These are phyloP conservation scores for Fusarium sp. DNA, from an alignment of 2,329 filamentous ascomycete species.

Conservation along the genomic window DNA sequence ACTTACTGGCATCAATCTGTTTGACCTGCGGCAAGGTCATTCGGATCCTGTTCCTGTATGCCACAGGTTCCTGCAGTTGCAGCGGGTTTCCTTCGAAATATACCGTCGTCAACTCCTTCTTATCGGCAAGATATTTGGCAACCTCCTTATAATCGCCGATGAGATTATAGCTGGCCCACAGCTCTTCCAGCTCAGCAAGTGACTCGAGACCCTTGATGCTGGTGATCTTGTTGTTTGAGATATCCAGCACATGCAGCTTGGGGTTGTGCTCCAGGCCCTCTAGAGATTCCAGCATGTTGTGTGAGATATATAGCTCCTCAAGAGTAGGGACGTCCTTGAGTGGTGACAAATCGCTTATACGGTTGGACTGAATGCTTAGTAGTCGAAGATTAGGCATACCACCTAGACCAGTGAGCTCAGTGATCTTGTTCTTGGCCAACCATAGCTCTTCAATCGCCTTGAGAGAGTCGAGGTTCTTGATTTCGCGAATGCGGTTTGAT, in stretches of 20 bases:
- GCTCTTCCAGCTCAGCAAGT: conserved; percentile 79
- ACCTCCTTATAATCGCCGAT: conserved; percentile 83
- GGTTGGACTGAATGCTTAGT: conserved; percentile 94
- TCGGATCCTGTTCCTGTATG: conserved; percentile 94
- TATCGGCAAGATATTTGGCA: conserved; percentile 79
- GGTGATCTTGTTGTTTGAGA: conserved; percentile 85
- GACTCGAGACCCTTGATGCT: conserved; percentile 77
- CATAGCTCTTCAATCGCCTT: conserved; percentile 86
- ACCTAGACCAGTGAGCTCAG: conserved; percentile 79
- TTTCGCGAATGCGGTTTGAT: conserved; percentile 89
- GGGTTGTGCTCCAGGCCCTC: conserved; percentile 74
- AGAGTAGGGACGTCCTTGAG: conserved; percentile 78
- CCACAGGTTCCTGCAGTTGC: conserved; percentile 78
- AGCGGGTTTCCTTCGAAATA: conserved; percentile 97
- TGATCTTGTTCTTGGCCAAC: conserved; percentile 97
- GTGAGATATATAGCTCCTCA: conserved; percentile 94
- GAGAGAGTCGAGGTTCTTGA: conserved; percentile 83
- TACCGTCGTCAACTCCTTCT: conserved; percentile 83
- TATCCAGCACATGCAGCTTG: conserved; percentile 81
- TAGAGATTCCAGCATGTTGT: conserved; percentile 86
- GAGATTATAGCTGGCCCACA: conserved; percentile 94
- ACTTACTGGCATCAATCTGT: conserved; percentile 98
- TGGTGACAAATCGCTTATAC: conserved; percentile 80
- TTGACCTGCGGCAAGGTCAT: conserved; percentile 86
- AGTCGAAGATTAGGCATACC: conserved; percentile 82